phyloP scores from a whole-genome alignment of 305 asterid genomes.

The Plantago coronopus region DNA sequence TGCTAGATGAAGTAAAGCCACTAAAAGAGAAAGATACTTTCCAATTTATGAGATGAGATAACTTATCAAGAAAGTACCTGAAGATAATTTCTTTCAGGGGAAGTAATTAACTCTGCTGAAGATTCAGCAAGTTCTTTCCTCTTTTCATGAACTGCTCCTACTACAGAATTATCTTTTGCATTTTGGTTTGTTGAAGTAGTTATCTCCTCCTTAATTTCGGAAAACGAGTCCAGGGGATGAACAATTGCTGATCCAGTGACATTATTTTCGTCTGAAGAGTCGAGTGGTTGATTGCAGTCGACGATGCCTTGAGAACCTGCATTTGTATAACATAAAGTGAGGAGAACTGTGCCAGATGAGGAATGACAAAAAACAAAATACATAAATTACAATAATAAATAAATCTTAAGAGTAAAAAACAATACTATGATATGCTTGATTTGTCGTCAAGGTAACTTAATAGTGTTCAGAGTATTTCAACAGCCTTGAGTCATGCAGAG shows the following conservation, averaged over 20 bases:
- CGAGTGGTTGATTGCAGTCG: slow-evolving; percentile 41
- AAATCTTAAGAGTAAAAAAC: background rate
- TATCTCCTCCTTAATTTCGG: slow-evolving; percentile 9
- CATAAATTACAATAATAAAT: slow-evolving; percentile 18
- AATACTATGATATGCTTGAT: too few relatives aligned
- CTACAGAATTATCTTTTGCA: slow-evolving; percentile 24
- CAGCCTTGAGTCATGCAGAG: too few relatives aligned
- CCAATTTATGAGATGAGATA: background rate
- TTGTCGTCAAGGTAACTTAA: too few relatives aligned
- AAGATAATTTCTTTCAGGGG: slow-evolving; percentile 28
- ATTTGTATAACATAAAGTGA: slow-evolving; percentile 20
- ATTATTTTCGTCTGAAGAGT: slow-evolving; percentile 29
- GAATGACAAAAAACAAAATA: background rate
- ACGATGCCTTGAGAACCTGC: slow-evolving; percentile 32
- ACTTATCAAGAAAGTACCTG: slow-evolving; percentile 41
- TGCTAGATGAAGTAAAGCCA: too few relatives aligned
- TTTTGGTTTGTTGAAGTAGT: slow-evolving; percentile 26
- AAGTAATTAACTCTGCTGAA: slow-evolving; percentile 1
- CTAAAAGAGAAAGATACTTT: background rate
- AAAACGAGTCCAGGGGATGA: slow-evolving; percentile 24
- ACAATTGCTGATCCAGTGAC: slow-evolving; percentile 12
- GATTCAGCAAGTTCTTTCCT: slow-evolving; percentile 26
- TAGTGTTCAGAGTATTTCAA: too few relatives aligned
- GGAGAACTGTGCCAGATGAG: background rate
- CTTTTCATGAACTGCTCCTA: slow-evolving; percentile 27